These are phyloP conservation scores for Phytomonas serpens DNA, from an alignment of 208 protist species.

Conservation along the genomic window DNA sequence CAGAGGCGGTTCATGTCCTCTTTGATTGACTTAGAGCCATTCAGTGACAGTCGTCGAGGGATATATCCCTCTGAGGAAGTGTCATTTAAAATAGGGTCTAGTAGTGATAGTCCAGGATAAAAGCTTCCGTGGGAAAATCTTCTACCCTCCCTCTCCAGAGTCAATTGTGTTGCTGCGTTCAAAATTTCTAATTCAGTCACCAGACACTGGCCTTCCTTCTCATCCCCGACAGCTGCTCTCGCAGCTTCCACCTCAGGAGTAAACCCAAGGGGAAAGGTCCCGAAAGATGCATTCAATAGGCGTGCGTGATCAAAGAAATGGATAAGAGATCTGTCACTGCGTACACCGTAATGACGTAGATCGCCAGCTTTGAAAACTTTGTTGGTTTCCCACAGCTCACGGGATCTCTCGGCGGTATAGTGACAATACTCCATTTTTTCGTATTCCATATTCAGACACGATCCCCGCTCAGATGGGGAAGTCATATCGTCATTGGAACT, in stretches of 20 bases:
- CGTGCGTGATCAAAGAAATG: constrained; percentile 25
- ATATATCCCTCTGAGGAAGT: background rate
- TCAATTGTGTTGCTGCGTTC: background rate
- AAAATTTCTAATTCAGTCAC: background rate
- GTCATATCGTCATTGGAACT: background rate
- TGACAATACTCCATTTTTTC: constrained; percentile 27
- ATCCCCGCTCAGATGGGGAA: background rate
- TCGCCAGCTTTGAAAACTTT: constrained; percentile 24
- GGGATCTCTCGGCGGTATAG: constrained; percentile 25
- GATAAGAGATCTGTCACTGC: constrained; percentile 22
- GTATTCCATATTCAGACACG: background rate
- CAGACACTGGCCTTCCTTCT: background rate
- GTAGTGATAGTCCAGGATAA: background rate
- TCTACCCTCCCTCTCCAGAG: background rate
- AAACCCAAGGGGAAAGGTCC: constrained; percentile 21
- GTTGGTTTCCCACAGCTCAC: constrained; percentile 22
- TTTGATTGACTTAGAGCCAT: background rate
- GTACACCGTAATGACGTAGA: constrained; percentile 45
- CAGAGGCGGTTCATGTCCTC: constrained; percentile 3
- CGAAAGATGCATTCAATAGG: constrained; percentile 29
- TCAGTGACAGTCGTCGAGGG: background rate
- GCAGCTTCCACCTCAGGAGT: background rate
- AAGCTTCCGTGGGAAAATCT: background rate
- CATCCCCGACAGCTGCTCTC: background rate
- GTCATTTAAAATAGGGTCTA: background rate